Percentiles rank a stretch among this genome's conserved stretches.
Conservation (phyloP, 169 alveolate species). For the Plasmodium malariae region DNA sequence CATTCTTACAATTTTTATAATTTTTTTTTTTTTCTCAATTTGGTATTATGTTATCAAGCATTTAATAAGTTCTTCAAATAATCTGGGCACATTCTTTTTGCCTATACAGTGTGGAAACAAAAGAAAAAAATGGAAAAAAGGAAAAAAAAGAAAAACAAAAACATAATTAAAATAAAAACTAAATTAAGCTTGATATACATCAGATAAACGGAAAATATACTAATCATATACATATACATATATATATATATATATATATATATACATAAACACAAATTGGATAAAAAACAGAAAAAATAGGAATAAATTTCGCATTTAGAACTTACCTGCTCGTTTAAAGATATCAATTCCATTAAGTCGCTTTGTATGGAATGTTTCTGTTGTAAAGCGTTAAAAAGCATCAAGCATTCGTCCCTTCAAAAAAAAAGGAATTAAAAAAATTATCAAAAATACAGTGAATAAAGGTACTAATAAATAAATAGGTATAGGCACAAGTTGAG, state of each 20-base stretch:
- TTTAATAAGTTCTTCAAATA: constrained; percentile 69
- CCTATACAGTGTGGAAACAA: constrained; percentile 8
- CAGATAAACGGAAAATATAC: neutral
- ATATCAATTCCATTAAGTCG: constrained; percentile 59
- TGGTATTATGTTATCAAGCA: neutral
- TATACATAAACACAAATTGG: neutral
- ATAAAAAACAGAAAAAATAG: neutral
- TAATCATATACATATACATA: neutral
- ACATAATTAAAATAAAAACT: no score
- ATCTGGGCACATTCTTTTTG: constrained; percentile 76
- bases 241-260: neutral
- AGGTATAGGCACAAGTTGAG: no score
- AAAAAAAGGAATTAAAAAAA: constrained; percentile 51
- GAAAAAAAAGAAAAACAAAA: neutral
- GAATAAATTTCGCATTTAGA: neutral
- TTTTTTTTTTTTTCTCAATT: neutral
- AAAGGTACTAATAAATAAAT: no score
- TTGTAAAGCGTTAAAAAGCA: constrained; percentile 52
- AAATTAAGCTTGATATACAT: no score
- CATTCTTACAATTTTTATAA: no score
- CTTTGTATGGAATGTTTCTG: constrained; percentile 51
- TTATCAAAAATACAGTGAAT: no score
- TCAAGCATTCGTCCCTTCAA: constrained; percentile 61
- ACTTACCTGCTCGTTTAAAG: constrained; percentile 70
- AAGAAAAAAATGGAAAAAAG: neutral